A percentile compares a stretch with the other conserved stretches of the same genome.
Conservation (phyloP, 164 flowering plant genomes). For the Vitis rotundifolia region DNA sequence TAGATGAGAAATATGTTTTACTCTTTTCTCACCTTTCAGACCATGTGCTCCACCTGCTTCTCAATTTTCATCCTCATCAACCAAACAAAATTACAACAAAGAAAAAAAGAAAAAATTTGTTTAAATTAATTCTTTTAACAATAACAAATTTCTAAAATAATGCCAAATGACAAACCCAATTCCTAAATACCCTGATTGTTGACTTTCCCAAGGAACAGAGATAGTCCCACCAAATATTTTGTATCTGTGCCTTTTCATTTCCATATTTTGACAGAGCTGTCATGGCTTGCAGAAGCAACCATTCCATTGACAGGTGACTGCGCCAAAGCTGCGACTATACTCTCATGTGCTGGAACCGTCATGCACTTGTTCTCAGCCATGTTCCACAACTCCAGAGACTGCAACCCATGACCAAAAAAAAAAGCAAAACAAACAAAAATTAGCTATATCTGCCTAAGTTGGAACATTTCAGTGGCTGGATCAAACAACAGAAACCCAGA, state of each 20-base stretch:
- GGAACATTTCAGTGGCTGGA: too few species aligned
- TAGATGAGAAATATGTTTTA: too few species aligned
- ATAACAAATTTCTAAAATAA: too few species aligned
- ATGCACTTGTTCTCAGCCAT: conserved; percentile 81
- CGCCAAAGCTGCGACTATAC: conserved; percentile 75
- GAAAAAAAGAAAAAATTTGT: background rate
- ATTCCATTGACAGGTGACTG: conserved; percentile 76
- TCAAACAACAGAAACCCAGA: too few species aligned
- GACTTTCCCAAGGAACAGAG: background rate
- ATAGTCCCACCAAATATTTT: background rate
- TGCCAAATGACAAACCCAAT: too few species aligned
- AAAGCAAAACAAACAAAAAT: too few species aligned
- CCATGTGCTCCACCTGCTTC: background rate
- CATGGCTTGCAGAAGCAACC: conserved; percentile 98
- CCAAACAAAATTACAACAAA: conserved; percentile 1
- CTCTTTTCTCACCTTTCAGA: background rate
- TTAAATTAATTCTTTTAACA: too few species aligned
- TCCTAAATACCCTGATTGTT: background rate
- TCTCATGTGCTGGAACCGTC: conserved; percentile 81
- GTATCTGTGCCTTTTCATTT: conserved; percentile 36
- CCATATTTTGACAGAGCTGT: conserved; percentile 87
- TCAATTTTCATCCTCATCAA: background rate
- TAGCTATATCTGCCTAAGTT: too few species aligned
- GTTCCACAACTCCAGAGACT: conserved; percentile 97
- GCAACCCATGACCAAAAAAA: conserved; percentile 15